phyloP scores from a whole-genome alignment of 208 protist genomes.

The Wallacemonas collosoma region DNA sequence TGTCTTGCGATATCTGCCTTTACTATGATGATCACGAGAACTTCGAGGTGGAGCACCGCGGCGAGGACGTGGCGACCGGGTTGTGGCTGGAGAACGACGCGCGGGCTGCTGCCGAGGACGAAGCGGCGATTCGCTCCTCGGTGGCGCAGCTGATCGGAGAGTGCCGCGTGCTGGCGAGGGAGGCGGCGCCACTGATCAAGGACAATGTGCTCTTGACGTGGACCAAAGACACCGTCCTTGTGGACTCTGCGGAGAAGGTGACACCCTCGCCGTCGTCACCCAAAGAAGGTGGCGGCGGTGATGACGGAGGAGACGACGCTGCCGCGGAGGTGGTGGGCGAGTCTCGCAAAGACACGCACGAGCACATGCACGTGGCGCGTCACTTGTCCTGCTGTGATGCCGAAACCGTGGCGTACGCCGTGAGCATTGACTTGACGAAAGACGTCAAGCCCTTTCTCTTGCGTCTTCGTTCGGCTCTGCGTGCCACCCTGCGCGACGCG shows the following conservation, averaged over 20 bases:
- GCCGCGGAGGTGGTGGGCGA: background rate
- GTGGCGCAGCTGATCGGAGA: slow-evolving; percentile 35
- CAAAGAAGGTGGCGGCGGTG: background rate
- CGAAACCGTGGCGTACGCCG: slow-evolving; percentile 57
- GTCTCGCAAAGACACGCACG: slow-evolving; percentile 14
- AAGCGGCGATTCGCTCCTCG: background rate
- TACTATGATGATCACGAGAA: slow-evolving; percentile 31
- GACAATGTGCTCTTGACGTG: slow-evolving; percentile 44
- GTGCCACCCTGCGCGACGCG: slow-evolving; percentile 41
- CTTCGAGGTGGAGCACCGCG: background rate
- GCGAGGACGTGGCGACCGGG: background rate
- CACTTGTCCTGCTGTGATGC: slow-evolving; percentile 69
- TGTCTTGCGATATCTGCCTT: slow-evolving; percentile 55
- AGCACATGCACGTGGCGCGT: slow-evolving; percentile 39
- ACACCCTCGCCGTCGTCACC: slow-evolving; percentile 6
- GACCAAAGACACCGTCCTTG: slow-evolving; percentile 29
- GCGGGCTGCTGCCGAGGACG: slow-evolving; percentile 8
- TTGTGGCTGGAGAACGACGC: slow-evolving; percentile 11
- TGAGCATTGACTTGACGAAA: slow-evolving; percentile 56
- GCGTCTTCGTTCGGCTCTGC: slow-evolving; percentile 45
- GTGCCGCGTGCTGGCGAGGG: slow-evolving; percentile 33
- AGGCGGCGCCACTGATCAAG: slow-evolving; percentile 35
- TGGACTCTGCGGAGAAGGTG: slow-evolving; percentile 25
- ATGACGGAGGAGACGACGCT: background rate
- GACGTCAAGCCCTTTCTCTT: slow-evolving; percentile 53